These are phyloP conservation scores for Austroboletus niveus DNA, from an alignment of 1,284 basidiomycete species.

Conservation along the genomic window DNA sequence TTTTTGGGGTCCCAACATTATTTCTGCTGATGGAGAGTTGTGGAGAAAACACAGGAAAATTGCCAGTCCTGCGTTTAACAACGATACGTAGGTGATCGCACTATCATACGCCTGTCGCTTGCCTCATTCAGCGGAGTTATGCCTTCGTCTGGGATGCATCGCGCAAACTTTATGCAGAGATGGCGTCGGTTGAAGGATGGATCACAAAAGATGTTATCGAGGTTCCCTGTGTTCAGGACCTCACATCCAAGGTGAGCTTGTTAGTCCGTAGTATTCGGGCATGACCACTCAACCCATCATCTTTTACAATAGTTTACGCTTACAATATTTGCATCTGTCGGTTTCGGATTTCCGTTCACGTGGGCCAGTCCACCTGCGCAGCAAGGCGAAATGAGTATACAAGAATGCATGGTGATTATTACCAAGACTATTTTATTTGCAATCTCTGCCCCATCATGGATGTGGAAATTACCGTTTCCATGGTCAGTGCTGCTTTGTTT, in stretches of 20 bases:
- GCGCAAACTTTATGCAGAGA: conserved; percentile 42
- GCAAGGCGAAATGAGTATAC: conserved; percentile 42
- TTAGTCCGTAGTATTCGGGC: not conserved
- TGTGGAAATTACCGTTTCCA: conserved; percentile 41
- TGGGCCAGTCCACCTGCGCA: conserved; percentile 39
- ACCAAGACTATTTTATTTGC: conserved; percentile 31
- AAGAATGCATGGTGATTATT: conserved; percentile 43
- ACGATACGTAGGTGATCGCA: conserved; percentile 37
- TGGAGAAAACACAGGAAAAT: conserved; percentile 52
- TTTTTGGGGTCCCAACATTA: conserved; percentile 47
- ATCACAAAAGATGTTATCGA: conserved; percentile 34
- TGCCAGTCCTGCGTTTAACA: conserved; percentile 49
- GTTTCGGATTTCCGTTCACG: conserved; percentile 48
- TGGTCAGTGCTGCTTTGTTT: conserved; percentile 30
- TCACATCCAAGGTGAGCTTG: conserved; percentile 44
- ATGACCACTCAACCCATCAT: not conserved
- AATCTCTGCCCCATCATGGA: conserved; percentile 40
- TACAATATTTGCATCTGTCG: conserved; percentile 48
- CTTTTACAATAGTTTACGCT: conserved; percentile 40
- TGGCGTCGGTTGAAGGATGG: conserved; percentile 46
- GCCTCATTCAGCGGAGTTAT: conserved; percentile 34
- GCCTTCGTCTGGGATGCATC: conserved; percentile 46
- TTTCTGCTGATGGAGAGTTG: conserved; percentile 39
- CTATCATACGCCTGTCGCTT: not conserved
- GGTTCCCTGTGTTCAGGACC: conserved; percentile 37